Percentiles rank a stretch among this genome's conserved stretches.
Conservation (phyloP, 768 basidiomycete genomes). For the Leucogyrophana mollusca region DNA sequence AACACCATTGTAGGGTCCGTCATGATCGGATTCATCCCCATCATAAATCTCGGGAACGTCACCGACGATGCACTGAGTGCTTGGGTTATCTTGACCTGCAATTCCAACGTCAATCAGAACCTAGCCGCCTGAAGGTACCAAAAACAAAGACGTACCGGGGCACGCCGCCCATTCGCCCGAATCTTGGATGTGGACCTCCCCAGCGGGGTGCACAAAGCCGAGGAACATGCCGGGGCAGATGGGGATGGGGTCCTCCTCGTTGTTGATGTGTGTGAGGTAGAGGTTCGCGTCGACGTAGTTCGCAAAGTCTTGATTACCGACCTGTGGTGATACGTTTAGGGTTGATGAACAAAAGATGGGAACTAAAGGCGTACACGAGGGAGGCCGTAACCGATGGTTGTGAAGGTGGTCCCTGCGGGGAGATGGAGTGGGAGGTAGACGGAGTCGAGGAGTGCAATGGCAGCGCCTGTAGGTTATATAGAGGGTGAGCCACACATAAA, state of each 20-base stretch:
- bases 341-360: slow-evolving; percentile 1
- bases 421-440: slow-evolving; percentile 39
- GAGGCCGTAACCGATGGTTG: slow-evolving; percentile 38
- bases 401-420: slow-evolving; percentile 29
- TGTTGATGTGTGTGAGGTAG: slow-evolving; percentile 33
- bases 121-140: not conserved
- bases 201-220: slow-evolving; percentile 43
- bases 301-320: slow-evolving; percentile 45
- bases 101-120: not conserved
- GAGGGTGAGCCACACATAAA: not conserved
- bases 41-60: slow-evolving; percentile 49
- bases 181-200: slow-evolving; percentile 47
- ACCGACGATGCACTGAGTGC: slow-evolving; percentile 46
- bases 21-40: slow-evolving; percentile 41
- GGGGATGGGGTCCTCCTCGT: slow-evolving; percentile 45
- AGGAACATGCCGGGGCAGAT: slow-evolving; percentile 39
- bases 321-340: slow-evolving; percentile 11
- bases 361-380: slow-evolving; percentile 28
- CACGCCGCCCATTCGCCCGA: slow-evolving; percentile 47
- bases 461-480: slow-evolving; percentile 22
- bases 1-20: slow-evolving; percentile 39
- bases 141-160: slow-evolving; percentile 33
- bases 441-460: slow-evolving; percentile 45
- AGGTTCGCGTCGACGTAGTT: slow-evolving; percentile 38
- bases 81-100: slow-evolving; percentile 54